These are phyloP conservation scores for Dothideomycetes sp. DNA, from an alignment of 2,329 filamentous ascomycete genomes.

Conservation along the genomic window DNA sequence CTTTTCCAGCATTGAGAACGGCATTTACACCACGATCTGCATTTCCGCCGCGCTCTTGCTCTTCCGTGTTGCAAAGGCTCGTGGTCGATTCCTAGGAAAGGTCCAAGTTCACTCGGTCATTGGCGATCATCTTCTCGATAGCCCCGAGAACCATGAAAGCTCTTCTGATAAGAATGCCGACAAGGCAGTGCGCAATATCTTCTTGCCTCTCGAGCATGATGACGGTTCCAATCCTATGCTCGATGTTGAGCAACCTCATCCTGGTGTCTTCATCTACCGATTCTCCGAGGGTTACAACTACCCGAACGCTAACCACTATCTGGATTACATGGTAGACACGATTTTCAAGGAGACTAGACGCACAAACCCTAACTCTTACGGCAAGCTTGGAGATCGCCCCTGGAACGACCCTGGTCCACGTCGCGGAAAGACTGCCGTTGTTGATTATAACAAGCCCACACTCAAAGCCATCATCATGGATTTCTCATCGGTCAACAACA, in stretches of 20 bases:
- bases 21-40: conserved; percentile 77
- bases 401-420: conserved; percentile 89
- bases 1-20: conserved; percentile 80
- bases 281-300: conserved; percentile 96
- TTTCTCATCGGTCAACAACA: conserved; percentile 85
- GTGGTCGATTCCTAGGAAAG: conserved; percentile 71
- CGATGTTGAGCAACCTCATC: conserved; percentile 69
- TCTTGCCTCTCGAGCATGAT: conserved; percentile 74
- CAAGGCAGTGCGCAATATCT: conserved; percentile 61
- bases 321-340: conserved; percentile 50
- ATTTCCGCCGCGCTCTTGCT: conserved; percentile 69
- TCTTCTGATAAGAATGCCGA: conserved; percentile 11
- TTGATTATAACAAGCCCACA: conserved; percentile 47
- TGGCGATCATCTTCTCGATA: conserved; percentile 56
- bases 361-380: conserved; percentile 58
- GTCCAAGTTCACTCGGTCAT: conserved; percentile 77
- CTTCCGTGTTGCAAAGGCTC: conserved; percentile 72
- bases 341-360: conserved; percentile 56
- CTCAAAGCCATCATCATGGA: conserved; percentile 88
- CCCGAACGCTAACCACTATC: conserved; percentile 79
- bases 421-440: conserved; percentile 25
- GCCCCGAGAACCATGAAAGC: conserved; percentile 12
- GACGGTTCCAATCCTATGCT: conserved; percentile 86
- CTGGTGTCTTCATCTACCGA: conserved; percentile 90
- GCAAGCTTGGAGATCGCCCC: conserved; percentile 57